phyloP scores from a whole-genome alignment of 805 yeast genomes.

The Kazachstania psychrophila region DNA sequence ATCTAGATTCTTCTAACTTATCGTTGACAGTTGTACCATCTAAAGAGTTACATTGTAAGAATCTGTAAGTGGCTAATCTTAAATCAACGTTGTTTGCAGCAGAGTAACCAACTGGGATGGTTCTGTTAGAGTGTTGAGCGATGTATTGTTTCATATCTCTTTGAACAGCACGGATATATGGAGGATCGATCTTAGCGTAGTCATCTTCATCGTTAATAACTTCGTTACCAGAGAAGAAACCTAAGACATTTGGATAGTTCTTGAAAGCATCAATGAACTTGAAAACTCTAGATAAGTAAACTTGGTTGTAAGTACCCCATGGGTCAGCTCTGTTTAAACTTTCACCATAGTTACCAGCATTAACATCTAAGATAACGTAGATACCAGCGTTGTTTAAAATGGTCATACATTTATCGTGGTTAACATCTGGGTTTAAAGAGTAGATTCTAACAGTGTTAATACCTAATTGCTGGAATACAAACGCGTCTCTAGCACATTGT shows the following conservation, averaged over 20 bases:
- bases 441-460: conserved; percentile 80
- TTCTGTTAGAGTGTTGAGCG: conserved; percentile 53
- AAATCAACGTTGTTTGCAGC: conserved; percentile 76
- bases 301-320: conserved; percentile 54
- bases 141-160: conserved; percentile 87
- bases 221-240: conserved; percentile 88
- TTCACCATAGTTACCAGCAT: conserved; percentile 59
- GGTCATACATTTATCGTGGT: conserved; percentile 91
- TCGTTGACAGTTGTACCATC: conserved; percentile 37
- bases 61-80: conserved; percentile 67
- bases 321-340: conserved; percentile 69
- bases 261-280: conserved; percentile 80
- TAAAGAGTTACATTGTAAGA: conserved; percentile 65
- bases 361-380: conserved; percentile 77
- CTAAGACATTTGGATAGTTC: conserved; percentile 72
- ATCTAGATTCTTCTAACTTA: conserved; percentile 50
- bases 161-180: conserved; percentile 79
- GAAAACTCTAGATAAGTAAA: conserved; percentile 69
- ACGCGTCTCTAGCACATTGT: conserved; percentile 72
- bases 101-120: conserved; percentile 90
- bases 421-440: conserved; percentile 68
- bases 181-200: conserved; percentile 54
- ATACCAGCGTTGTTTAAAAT: conserved; percentile 83
- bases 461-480: conserved; percentile 68
- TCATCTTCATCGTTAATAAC: conserved; percentile 71